Evolutionary conservation across 768 basidiomycete species (phyloP).

Genomic region (Chalciporus piperatus): DNA sequence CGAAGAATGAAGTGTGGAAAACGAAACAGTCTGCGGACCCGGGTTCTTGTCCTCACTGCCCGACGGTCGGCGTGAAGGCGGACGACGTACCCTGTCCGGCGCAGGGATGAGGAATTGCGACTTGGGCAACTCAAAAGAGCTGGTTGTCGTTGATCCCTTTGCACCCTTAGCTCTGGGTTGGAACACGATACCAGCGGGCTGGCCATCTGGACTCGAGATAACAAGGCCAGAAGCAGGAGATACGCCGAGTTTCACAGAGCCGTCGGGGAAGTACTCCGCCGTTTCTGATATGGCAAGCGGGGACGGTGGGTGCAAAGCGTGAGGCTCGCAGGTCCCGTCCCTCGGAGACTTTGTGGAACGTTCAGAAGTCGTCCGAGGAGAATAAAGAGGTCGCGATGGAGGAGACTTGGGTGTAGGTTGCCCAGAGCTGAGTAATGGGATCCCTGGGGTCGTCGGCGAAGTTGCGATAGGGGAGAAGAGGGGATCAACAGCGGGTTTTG

Average conservation of each 20-base stretch:
- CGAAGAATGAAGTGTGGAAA: slow-evolving; percentile 28
- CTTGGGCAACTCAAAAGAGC: slow-evolving; percentile 47
- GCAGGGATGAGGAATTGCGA: slow-evolving; percentile 33
- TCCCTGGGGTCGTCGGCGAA: slow-evolving; percentile 76
- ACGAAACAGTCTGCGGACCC: slow-evolving; percentile 25
- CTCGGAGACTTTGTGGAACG: slow-evolving; percentile 57
- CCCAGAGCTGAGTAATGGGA: slow-evolving; percentile 41
- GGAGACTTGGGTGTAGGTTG: slow-evolving; percentile 41
- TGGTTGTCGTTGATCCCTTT: slow-evolving; percentile 29
- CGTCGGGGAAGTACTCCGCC: slow-evolving; percentile 63
- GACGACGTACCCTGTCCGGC: slow-evolving; percentile 26
- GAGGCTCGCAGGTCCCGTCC: slow-evolving; percentile 38
- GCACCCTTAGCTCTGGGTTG: slow-evolving; percentile 61
- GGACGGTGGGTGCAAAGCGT: slow-evolving; percentile 55
- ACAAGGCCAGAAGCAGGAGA: slow-evolving; percentile 84
- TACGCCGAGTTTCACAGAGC: slow-evolving; percentile 66
- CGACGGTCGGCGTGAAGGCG: slow-evolving; percentile 27
- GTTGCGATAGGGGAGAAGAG: slow-evolving; percentile 95
- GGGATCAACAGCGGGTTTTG: slow-evolving; percentile 84
- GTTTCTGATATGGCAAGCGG: slow-evolving; percentile 68
- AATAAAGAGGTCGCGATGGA: slow-evolving; percentile 39
- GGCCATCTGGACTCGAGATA: slow-evolving; percentile 90
- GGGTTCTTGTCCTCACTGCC: slow-evolving; percentile 27
- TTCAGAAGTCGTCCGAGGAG: slow-evolving; percentile 59
- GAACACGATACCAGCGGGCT: slow-evolving; percentile 95